Evolutionary conservation across 371 early-diverging fungal genomes (phyloP), one percentile per base, ranked within the genome.

Genomic region (Apophysomyces sp.): DNA sequence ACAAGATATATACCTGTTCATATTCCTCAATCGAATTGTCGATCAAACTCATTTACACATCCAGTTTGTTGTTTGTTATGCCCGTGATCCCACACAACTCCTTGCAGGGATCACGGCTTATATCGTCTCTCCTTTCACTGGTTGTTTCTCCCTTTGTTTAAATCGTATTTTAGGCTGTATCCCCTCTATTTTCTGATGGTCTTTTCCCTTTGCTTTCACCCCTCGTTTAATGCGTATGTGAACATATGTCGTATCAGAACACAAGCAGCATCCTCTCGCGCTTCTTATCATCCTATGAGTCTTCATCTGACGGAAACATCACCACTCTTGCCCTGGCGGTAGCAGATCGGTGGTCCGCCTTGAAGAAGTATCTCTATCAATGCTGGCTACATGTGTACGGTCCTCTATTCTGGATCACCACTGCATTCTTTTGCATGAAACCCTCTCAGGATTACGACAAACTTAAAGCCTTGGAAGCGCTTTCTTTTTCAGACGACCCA

Each of bases 351-450:
- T 44, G 49, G 49, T 4, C 24, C 21, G 21, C 21, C 27, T 44
- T 44, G 49, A 60, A 65, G 28, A 29, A 52, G 11, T 60, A 60
- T 15, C 36, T 63, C 12, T 66, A 68, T 41, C 66, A 72, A 32
- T 69, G 65, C 28, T 76, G 76, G 72, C 32, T 68, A 32, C 56
- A 66, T 4, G 51, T 72, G 9, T 70, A 76, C 26, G 56, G 63
- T n/a, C 62, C 68, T 6, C 34, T 76, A 0, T 76, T 72, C 52
- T 76, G 76, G 76, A 58, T 68, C 13, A 34, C 58, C 13, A 44
- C 62, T n/a, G 67, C 61, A 7, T 28, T 57, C 18, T 18, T 58
- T 16, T 61, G 36, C 58, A 32, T 29, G 2, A 44, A 21, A 16
- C 9, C 9, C 8, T 4, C 16, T 18, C 49, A 16, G 4, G 54